Percentiles rank a stretch among this genome's conserved stretches.
Evolutionary conservation across 441 rosid genomes (phyloP).

Genomic region (Euphorbia celastroides): DNA sequence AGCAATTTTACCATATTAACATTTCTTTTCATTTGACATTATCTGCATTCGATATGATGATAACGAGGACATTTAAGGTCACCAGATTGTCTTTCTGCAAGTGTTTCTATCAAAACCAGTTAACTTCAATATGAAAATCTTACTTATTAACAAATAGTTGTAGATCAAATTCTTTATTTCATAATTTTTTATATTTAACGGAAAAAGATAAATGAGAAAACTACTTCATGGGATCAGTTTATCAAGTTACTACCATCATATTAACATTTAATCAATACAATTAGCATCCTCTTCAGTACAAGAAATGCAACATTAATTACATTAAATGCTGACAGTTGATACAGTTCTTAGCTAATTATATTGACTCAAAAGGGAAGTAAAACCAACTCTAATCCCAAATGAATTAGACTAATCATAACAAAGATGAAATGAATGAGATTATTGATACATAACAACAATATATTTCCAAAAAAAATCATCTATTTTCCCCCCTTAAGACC

Average conservation of each 20-base stretch:
- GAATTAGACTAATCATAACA: neutral
- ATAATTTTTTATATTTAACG: too few species aligned
- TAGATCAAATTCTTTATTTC: too few species aligned
- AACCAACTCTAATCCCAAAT: neutral
- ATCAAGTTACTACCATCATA: neutral
- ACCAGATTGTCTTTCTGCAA: conserved; percentile 35
- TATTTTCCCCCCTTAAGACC: too few species aligned
- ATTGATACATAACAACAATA: neutral
- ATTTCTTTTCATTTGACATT: too few species aligned
- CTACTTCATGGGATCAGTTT: neutral
- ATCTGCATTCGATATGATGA: too few species aligned
- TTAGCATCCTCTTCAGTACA: neutral
- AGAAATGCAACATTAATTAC: neutral
- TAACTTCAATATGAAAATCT: too few species aligned
- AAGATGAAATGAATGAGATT: neutral
- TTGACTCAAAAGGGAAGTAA: neutral
- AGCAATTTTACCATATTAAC: too few species aligned
- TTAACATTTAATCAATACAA: neutral
- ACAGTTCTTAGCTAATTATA: neutral
- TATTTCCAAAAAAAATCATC: neutral
- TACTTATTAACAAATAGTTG: too few species aligned
- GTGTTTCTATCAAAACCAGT: neutral
- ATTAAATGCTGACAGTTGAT: neutral
- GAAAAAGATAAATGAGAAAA: neutral
- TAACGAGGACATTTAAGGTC: too few species aligned